These are phyloP conservation scores for Trametes cingulata DNA, from an alignment of 768 basidiomycete genomes.

Conservation along the genomic window DNA sequence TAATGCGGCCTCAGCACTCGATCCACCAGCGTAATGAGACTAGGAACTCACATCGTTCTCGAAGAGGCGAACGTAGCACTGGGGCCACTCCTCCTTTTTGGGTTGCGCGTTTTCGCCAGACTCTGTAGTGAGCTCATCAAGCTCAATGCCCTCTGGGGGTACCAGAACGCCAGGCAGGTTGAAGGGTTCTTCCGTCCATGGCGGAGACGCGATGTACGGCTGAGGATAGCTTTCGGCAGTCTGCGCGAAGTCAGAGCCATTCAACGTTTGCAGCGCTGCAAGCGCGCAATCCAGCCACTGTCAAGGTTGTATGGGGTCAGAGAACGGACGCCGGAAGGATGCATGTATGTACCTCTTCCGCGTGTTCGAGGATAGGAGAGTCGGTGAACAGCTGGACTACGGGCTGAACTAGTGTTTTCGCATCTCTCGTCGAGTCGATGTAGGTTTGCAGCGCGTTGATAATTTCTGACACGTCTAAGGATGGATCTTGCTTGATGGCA, in stretches of 20 bases:
- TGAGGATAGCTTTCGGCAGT: conserved; percentile 58
- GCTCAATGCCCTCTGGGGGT: conserved; percentile 84
- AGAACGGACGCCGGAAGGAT: background rate
- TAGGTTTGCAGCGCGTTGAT: conserved; percentile 73
- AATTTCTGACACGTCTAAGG: conserved; percentile 63
- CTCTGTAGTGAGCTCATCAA: conserved; percentile 69
- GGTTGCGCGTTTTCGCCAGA: conserved; percentile 69
- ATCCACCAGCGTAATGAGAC: background rate
- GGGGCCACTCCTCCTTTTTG: conserved; percentile 83
- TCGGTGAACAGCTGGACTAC: conserved; percentile 52
- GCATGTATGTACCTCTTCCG: conserved; percentile 58
- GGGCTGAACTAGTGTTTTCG: conserved; percentile 70
- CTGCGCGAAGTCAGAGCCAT: conserved; percentile 60
- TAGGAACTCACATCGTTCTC: conserved; percentile 47
- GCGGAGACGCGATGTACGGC: conserved; percentile 57
- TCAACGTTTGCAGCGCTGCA: conserved; percentile 59
- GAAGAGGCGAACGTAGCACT: conserved; percentile 68
- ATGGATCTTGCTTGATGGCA: conserved; percentile 58
- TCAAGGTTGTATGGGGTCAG: background rate
- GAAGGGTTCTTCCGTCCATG: conserved; percentile 51
- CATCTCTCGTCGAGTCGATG: conserved; percentile 56
- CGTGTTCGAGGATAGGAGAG: conserved; percentile 44
- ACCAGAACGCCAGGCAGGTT: conserved; percentile 79
- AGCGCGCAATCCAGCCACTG: conserved; percentile 80
- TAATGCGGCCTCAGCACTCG: conserved; percentile 31